phyloP scores from a whole-genome alignment of 2,329 filamentous ascomycete genomes.

The Fusarium subglutinans region DNA sequence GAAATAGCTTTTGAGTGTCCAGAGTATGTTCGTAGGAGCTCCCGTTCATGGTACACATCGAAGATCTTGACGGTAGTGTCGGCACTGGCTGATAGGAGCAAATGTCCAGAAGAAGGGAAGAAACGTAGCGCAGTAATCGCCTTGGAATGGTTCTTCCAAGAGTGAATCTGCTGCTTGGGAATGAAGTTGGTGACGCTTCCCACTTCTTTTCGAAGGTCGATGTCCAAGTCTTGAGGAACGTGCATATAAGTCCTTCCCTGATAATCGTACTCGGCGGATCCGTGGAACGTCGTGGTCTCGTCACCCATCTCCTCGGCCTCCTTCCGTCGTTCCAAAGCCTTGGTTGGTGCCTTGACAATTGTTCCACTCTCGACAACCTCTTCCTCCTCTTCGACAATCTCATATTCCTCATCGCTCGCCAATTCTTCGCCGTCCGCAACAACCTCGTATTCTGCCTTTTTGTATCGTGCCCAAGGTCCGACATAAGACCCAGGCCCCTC shows the following conservation, averaged over 20 bases:
- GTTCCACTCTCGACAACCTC: constrained; percentile 72
- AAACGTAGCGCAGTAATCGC: constrained; percentile 90
- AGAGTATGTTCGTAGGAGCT: constrained; percentile 88
- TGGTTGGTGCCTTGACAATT: constrained; percentile 64
- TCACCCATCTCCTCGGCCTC: constrained; percentile 68
- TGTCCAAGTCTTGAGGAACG: constrained; percentile 86
- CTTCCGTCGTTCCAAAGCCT: constrained; percentile 64
- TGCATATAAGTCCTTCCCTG: constrained; percentile 98
- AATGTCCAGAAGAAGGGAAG: constrained; percentile 86
- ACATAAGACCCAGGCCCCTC: constrained; percentile 90
- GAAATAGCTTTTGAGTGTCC: constrained; percentile 92
- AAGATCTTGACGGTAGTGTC: constrained; percentile 93
- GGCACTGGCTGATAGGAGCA: constrained; percentile 88
- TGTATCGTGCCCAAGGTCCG: constrained; percentile 93
- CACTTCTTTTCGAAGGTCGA: constrained; percentile 83
- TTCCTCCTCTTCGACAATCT: constrained; percentile 77
- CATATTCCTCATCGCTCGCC: constrained; percentile 81
- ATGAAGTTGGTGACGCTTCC: constrained; percentile 89
- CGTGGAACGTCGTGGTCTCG: constrained; percentile 90
- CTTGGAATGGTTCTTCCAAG: constrained; percentile 86
- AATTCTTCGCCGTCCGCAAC: constrained; percentile 79
- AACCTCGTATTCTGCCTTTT: constrained; percentile 76
- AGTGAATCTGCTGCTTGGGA: constrained; percentile 92
- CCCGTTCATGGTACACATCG: constrained; percentile 90
- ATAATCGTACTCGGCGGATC: constrained; percentile 86